A percentile compares a stretch with the other conserved stretches of the same genome.
Evolutionary conservation across 2,329 filamentous ascomycete species (phyloP).

Genomic region (Venturiaceae sp.): DNA sequence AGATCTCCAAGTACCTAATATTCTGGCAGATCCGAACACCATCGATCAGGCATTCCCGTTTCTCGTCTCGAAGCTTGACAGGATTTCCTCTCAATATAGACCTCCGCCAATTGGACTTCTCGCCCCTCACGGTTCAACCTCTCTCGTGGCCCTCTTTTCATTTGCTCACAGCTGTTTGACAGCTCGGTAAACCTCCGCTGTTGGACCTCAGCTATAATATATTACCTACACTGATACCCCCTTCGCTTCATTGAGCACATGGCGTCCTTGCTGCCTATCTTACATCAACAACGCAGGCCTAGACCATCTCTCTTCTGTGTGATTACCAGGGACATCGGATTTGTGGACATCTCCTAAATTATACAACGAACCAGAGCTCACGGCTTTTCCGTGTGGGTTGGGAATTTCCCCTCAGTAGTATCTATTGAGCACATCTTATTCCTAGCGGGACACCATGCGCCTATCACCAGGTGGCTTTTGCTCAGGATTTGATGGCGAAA

Average conservation of each 20-base stretch:
- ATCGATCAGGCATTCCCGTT: neutral
- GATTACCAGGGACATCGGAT: neutral
- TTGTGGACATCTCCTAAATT: neutral
- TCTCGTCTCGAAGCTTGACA: neutral
- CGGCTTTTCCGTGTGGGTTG: neutral
- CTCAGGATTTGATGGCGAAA: neutral
- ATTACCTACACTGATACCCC: neutral
- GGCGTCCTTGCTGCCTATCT: neutral
- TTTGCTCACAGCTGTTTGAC: neutral
- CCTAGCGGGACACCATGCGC: neutral
- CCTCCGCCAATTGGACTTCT: neutral
- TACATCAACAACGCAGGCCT: neutral
- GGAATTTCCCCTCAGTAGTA: neutral
- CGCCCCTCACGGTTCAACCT: neutral
- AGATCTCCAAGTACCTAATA: too few species aligned
- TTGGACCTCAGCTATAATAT: neutral
- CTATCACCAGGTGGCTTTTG: neutral
- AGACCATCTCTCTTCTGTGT: neutral
- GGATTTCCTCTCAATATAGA: neutral
- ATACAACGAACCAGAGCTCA: neutral
- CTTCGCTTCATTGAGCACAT: neutral
- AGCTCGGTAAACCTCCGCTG: neutral
- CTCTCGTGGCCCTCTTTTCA: neutral
- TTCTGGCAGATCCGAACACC: neutral
- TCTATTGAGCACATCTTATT: neutral